Base-by-base conservation (phyloP, 306 rosid species). In the Potentilla sterilis region DNA sequence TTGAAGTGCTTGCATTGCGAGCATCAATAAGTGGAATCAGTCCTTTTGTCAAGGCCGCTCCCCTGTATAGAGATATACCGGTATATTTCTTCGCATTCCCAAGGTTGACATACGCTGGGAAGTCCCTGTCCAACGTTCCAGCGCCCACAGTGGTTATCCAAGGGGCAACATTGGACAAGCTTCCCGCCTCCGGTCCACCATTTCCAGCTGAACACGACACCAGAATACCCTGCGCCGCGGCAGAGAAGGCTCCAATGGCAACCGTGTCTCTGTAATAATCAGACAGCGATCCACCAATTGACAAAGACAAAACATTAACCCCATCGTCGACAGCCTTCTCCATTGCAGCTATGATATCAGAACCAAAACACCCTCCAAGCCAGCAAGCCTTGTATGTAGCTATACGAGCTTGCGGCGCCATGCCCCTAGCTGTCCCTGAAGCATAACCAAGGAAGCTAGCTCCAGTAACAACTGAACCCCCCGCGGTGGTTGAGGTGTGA, bases 71-170 rank as follows among this genome's bases (percentile, higher is more conserved):
- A 7, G 98, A 90, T 54, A 76, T 82, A 1, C 98, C 97, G 2
- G 54, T 80, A 83, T 80, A 90, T 48, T 67, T 80, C 67, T 86
- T 90, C 43, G 86, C 89, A 42, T 90, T 86, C 75, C 96, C 97
- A 11, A 90, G 89, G 73, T 75, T 84, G 74, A 89, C 66, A 69
- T 78, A 72, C 34, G 88, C 85, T 0, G 98, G 98, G 81, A 95
- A 95, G 67, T 92, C 92, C 28, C 98, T 93, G 85, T 92, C 98
- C 62, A 95, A 64, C 43, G 98, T 90, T 78, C 98, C 98, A 1
- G 97, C 97, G 19, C 98, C 97, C 6, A 95, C 98, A 0, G 93
- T 88, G 72, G 85, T 90, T 66, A 86, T 61, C 98, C 97, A 94
- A 7, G 98, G 98, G 0, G 98, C 97, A n/a, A 85, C 87, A 47